Conservation (phyloP, 23 red algal genomes). For the Gracilariopsis chorda region DNA sequence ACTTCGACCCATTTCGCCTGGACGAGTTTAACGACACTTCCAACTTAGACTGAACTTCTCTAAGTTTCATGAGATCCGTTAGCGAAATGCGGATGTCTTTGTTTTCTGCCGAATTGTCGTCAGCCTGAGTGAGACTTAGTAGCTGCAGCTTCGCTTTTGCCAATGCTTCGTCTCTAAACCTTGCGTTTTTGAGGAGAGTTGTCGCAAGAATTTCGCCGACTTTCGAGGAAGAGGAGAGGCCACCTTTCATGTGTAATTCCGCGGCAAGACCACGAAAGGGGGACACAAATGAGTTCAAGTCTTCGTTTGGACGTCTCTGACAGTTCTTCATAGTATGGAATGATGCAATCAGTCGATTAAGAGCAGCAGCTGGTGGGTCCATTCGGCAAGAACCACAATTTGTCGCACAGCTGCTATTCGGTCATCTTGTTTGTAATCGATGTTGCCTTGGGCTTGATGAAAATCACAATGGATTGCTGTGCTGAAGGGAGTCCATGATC, state of each 20-base stretch:
- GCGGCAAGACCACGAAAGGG: not conserved
- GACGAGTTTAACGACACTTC: no score
- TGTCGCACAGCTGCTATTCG: not conserved
- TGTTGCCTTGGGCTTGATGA: not conserved
- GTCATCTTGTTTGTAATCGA: not conserved
- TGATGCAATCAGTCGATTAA: not conserved
- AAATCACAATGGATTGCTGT: no score
- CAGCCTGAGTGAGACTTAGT: no score
- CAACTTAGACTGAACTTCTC: no score
- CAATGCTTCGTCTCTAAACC: not conserved
- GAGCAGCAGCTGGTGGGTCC: not conserved
- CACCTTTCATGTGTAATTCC: not conserved
- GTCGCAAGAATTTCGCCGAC: not conserved
- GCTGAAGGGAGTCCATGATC: no score
- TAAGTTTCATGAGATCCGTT: no score
- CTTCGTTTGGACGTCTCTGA: not conserved
- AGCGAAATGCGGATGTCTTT: no score
- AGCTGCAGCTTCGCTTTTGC: not conserved
- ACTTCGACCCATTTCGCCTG: no score
- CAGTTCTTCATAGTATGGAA: not conserved
- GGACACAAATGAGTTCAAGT: not conserved
- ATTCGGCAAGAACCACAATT: not conserved
- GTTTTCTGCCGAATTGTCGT: no score
- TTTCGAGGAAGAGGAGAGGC: not conserved
- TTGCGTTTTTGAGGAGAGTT: not conserved